phyloP scores from a whole-genome alignment of 805 yeast genomes.

The Lipomyces orientalis region DNA sequence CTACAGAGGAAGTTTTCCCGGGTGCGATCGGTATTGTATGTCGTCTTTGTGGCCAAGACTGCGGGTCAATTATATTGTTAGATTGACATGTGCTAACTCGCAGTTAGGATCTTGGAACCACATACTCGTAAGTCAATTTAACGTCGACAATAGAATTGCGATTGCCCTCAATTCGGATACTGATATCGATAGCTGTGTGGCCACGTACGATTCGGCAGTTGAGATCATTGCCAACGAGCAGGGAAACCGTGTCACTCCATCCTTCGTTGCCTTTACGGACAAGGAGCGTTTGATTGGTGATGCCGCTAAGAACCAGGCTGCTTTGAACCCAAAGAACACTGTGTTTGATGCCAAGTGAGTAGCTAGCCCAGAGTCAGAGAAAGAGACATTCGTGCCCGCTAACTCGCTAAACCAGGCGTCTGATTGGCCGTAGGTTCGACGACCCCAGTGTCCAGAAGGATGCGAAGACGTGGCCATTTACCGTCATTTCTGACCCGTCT shows the following conservation, averaged over 20 bases:
- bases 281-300: conserved; percentile 94
- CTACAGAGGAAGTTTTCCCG: conserved; percentile 93
- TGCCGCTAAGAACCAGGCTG: conserved; percentile 97
- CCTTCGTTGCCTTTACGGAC: conserved; percentile 93
- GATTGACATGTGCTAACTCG: background rate
- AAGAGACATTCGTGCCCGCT: background rate
- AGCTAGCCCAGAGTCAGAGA: background rate
- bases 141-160: background rate
- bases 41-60: background rate
- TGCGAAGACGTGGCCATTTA: conserved; percentile 92
- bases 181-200: conserved; percentile 64
- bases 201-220: conserved; percentile 90
- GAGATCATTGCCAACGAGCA: conserved; percentile 97
- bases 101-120: conserved; percentile 40
- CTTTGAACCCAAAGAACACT: conserved; percentile 89
- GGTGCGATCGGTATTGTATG: conserved; percentile 96
- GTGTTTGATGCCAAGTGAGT: conserved; percentile 69
- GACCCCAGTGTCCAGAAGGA: conserved; percentile 87
- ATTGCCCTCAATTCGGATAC: background rate
- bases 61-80: background rate
- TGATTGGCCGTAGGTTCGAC: conserved; percentile 87
- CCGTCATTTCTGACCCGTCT: conserved; percentile 63
- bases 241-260: conserved; percentile 98
- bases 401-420: conserved; percentile 71
- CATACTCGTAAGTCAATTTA: conserved; percentile 38